Conservation (phyloP, 2,329 filamentous ascomycete species). For the Fusarium concolor region DNA sequence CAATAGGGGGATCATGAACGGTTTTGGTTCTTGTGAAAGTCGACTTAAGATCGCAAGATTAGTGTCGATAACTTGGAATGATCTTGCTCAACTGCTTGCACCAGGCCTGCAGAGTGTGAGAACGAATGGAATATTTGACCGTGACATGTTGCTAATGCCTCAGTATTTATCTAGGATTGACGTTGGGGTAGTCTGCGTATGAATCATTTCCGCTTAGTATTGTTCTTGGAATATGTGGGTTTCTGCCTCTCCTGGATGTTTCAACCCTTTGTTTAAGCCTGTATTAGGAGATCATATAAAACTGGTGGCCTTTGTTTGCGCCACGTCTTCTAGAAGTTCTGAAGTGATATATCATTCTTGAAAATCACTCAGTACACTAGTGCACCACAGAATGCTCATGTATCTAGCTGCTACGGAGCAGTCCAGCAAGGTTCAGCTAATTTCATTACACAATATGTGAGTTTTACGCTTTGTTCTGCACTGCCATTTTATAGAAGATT, state of each 20-base stretch:
- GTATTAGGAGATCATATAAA: neutral
- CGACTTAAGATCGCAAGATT: neutral
- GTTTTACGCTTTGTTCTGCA: slow-evolving; percentile 14
- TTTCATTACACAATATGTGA: neutral
- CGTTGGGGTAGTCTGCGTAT: neutral
- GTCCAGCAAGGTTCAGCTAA: neutral
- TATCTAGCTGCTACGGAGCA: neutral
- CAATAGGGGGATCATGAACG: neutral
- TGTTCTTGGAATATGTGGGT: slow-evolving; percentile 9
- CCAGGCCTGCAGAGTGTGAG: neutral
- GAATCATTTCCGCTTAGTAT: neutral
- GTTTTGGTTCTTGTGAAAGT: neutral
- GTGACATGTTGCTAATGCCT: neutral
- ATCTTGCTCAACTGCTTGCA: neutral
- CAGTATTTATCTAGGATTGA: slow-evolving; percentile 17
- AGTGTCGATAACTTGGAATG: neutral
- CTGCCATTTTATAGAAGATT: neutral
- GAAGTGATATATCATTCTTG: slow-evolving; percentile 28
- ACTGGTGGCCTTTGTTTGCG: neutral
- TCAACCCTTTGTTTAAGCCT: slow-evolving; percentile 12
- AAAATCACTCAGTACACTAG: neutral
- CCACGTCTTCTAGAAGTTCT: neutral
- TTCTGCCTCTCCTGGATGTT: slow-evolving; percentile 2
- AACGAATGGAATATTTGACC: neutral
- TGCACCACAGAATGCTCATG: neutral